Conservation (phyloP, 371 early-diverging fungal species). For the Syncephalis fuscata region DNA sequence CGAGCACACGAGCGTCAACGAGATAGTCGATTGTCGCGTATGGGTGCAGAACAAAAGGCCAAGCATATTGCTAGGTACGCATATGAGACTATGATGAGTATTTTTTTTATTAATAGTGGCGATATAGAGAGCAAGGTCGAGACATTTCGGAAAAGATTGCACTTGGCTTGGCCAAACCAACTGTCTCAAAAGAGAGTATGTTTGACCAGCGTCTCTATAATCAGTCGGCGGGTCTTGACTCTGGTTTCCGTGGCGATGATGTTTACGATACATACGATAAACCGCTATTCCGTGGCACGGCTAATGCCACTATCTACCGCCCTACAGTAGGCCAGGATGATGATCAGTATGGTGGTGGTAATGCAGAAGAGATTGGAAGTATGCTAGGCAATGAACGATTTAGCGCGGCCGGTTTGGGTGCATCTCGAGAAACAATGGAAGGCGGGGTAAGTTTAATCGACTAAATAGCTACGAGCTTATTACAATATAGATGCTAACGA, state of each 20-base stretch:
- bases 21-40: conserved; percentile 72
- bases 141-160: conserved; percentile 98
- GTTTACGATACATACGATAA: conserved; percentile 75
- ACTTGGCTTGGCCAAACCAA: conserved; percentile 84
- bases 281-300: conserved; percentile 64
- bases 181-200: conserved; percentile 72
- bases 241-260: conserved; percentile 81
- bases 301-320: conserved; percentile 57
- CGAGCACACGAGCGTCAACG: conserved; percentile 72
- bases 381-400: conserved; percentile 54
- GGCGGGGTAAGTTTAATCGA: no score
- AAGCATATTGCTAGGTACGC: conserved; percentile 52
- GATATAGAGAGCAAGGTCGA: conserved; percentile 43
- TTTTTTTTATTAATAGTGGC: neutral
- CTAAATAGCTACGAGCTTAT: no score
- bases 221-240: conserved; percentile 65
- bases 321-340: conserved; percentile 50
- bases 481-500: no score
- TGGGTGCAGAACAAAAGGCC: conserved; percentile 78
- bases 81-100: conserved; percentile 1
- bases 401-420: conserved; percentile 9
- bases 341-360: conserved; percentile 47
- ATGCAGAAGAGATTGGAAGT: conserved; percentile 48
- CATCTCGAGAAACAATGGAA: neutral
- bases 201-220: conserved; percentile 90